Evolutionary conservation across 257 asterid genomes (phyloP), one percentile per base, ranked within the genome.

Genomic region (Scutellaria barbata): DNA sequence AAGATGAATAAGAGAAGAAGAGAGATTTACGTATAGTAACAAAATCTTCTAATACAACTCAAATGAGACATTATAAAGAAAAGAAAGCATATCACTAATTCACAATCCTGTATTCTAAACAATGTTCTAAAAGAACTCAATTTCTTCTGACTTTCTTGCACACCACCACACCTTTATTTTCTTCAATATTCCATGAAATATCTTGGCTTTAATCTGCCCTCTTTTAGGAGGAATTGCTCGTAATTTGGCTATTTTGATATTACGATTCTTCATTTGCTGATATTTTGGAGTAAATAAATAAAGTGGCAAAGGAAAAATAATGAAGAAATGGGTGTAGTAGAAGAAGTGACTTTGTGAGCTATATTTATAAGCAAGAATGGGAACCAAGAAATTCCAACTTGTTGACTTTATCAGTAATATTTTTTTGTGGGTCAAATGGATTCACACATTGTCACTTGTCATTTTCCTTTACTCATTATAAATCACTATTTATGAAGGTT

Each of bases 141-240:
- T 43, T 33, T 43, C 3, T 42, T 5, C 1, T 3, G 17, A 1
- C 22, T 9, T 8, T 52, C 2, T 17, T 52, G 30, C 20, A n/a
- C 20, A 30, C 35, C 35, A 73, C 59, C 50, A 71, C 42, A 4
- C 35, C 66, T 17, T 63, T 41, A 74, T 10, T 47, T 37, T 43
- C 55, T 30, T 66, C 40, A 35, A 13, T 55, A 66, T 5, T 17
- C 37, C 41, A 48, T 12, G 13, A 20, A 75, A 68, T 42, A 69
- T 61, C 8, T 25, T 61, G 41, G 52, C 46, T 52, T 68, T 75
- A 33, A 75, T 42, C 33, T 33, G 57, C 20, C 80, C 72, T 75
- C 70, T 51, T 10, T 9, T 9, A 41, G 43, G 72, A 2, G n/a
- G 65, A 12, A n/a, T n/a, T n/a, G n/a, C n/a, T n/a, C n/a, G n/a